Evolutionary conservation across 2,329 filamentous ascomycete species (phyloP).

Genomic region (Fusarium avenaceum): DNA sequence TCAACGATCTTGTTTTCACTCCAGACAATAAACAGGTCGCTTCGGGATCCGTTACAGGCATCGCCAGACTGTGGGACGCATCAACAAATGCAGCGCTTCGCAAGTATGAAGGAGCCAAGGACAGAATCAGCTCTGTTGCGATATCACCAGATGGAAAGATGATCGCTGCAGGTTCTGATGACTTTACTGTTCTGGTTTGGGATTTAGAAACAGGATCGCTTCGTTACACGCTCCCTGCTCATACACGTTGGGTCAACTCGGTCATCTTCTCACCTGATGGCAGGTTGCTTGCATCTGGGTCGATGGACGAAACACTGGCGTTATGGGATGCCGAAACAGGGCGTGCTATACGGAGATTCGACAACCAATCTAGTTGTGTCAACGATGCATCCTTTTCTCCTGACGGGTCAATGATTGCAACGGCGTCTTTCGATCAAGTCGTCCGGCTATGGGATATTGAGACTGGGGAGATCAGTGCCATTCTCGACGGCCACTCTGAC

Average conservation of each 20-base stretch:
- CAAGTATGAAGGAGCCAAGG: background rate
- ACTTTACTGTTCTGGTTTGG: slow-evolving; percentile 8
- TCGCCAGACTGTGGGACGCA: background rate
- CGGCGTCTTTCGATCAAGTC: background rate
- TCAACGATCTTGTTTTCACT: slow-evolving; percentile 1
- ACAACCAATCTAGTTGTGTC: slow-evolving; percentile 3
- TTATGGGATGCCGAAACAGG: background rate
- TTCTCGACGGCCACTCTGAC: background rate
- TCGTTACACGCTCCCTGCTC: background rate
- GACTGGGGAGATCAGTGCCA: background rate
- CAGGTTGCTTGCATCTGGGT: slow-evolving; percentile 2
- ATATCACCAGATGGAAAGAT: slow-evolving; percentile 1
- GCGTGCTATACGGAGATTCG: background rate
- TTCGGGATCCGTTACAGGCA: background rate
- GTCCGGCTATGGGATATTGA: background rate
- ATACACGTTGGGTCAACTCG: slow-evolving; percentile 8
- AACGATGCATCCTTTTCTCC: slow-evolving; percentile 3
- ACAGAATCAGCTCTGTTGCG: slow-evolving; percentile 10
- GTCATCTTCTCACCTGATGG: slow-evolving; percentile 2
- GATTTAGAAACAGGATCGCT: background rate
- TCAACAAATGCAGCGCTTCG: background rate
- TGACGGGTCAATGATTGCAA: background rate
- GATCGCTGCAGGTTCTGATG: slow-evolving; percentile 3
- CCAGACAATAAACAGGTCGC: background rate
- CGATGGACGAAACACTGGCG: slow-evolving; percentile 4